phyloP scores from a whole-genome alignment of 495 filamentous ascomycete genomes.

The Polyplosphaeria fusca region DNA sequence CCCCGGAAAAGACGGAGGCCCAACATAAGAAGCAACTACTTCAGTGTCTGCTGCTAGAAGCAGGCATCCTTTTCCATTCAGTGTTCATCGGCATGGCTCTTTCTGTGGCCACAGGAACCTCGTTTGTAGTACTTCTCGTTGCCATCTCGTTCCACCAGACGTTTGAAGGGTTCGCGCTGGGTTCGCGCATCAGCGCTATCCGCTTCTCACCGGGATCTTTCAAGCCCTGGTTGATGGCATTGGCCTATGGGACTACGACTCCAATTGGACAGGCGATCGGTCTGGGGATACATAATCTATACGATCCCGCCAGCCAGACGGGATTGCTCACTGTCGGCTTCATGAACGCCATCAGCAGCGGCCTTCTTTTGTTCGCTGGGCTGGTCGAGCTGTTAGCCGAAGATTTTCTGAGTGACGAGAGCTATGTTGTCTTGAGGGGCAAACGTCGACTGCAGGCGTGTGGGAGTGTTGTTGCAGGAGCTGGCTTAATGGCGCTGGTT shows the following conservation, averaged over 20 bases:
- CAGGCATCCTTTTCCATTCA: conserved; percentile 54
- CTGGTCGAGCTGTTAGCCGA: conserved; percentile 89
- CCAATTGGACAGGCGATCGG: conserved; percentile 90
- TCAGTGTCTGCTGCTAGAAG: conserved; percentile 52
- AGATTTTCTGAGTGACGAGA: conserved; percentile 87
- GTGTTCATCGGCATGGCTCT: conserved; percentile 69
- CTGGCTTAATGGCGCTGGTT: conserved; percentile 79
- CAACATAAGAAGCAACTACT: conserved; percentile 40
- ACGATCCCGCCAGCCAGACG: conserved; percentile 76
- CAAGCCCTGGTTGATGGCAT: conserved; percentile 89
- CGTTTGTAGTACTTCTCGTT: conserved; percentile 64
- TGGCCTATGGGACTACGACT: conserved; percentile 88
- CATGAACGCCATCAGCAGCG: conserved; percentile 87
- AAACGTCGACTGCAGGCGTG: conserved; percentile 70
- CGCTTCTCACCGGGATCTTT: conserved; percentile 50
- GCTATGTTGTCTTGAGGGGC: conserved; percentile 72
- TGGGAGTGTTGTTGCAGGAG: conserved; percentile 70
- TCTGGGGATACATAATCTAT: conserved; percentile 73
- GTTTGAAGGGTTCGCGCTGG: conserved; percentile 68
- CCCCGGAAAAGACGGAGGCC: conserved; percentile 23
- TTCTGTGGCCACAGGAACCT: conserved; percentile 58
- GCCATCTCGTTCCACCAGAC: conserved; percentile 70
- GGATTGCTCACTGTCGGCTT: conserved; percentile 87
- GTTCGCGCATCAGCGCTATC: conserved; percentile 53
- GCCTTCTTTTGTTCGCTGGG: conserved; percentile 84